Conservation (phyloP, 352 stramenopile species). For the Pythium catenulatum region DNA sequence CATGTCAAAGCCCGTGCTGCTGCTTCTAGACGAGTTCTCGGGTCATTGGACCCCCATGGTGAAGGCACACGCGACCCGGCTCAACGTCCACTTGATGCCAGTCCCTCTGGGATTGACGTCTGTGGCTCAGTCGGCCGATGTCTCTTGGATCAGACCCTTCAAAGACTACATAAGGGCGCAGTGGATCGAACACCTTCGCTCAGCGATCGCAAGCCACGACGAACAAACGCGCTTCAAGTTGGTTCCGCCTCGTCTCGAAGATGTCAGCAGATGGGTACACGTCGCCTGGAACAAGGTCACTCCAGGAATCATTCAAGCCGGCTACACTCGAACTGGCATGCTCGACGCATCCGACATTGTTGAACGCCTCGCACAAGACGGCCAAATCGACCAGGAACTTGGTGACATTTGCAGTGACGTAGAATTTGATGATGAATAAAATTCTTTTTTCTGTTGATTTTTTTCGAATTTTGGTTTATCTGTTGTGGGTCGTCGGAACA, state of each 20-base stretch:
- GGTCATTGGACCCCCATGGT: constrained; percentile 61
- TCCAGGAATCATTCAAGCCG: neutral
- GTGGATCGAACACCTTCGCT: neutral
- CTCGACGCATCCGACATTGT: too few relatives aligned
- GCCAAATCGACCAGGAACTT: too few relatives aligned
- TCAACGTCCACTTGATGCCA: constrained; percentile 58
- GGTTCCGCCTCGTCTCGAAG: neutral
- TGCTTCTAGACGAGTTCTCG: constrained; percentile 62
- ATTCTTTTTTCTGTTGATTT: too few relatives aligned
- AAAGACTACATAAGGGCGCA: neutral
- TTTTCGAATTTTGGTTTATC: too few relatives aligned
- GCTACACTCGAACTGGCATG: too few relatives aligned
- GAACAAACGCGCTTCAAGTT: constrained; percentile 4
- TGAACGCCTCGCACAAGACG: too few relatives aligned
- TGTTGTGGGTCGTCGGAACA: too few relatives aligned
- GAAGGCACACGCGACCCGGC: constrained; percentile 2
- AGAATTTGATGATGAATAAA: too few relatives aligned
- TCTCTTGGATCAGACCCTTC: neutral
- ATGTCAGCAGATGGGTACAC: neutral
- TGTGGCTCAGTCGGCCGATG: constrained; percentile 13
- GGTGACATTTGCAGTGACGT: too few relatives aligned
- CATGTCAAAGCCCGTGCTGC: constrained; percentile 40
- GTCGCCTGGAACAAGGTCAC: neutral
- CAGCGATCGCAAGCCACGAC: neutral
- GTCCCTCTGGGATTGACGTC: constrained; percentile 48